phyloP scores from a whole-genome alignment of 2,329 filamentous ascomycete genomes.

The Cladosporium sp. region DNA sequence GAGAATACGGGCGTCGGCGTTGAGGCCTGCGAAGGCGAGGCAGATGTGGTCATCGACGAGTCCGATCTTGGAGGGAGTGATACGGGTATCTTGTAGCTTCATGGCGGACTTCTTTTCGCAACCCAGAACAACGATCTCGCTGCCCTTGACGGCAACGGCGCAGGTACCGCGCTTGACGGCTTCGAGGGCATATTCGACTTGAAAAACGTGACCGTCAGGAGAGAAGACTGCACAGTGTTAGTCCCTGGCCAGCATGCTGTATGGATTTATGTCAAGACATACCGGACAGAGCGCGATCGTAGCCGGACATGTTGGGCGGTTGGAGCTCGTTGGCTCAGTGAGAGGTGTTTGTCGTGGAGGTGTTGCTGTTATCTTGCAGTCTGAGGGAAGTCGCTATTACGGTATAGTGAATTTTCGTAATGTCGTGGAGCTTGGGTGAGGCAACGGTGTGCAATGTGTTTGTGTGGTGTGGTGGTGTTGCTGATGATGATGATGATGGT shows the following conservation, averaged over 20 bases:
- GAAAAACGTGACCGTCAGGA: conserved; percentile 98
- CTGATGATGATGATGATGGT: conserved; percentile 6
- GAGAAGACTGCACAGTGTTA: conserved; percentile 67
- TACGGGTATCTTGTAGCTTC: conserved; percentile 98
- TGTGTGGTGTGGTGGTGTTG: neutral
- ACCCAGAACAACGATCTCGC: conserved; percentile 88
- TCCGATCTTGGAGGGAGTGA: conserved; percentile 97
- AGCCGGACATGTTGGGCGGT: conserved; percentile 69
- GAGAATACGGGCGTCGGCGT: conserved; percentile 95
- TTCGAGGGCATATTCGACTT: conserved; percentile 98
- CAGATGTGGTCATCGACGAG: conserved; percentile 94
- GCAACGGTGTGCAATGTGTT: neutral
- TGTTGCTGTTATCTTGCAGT: conserved; percentile 14
- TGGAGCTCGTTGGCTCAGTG: conserved; percentile 17
- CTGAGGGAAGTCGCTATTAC: neutral
- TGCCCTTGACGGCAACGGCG: conserved; percentile 94
- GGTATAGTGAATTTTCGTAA: neutral
- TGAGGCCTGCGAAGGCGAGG: conserved; percentile 93
- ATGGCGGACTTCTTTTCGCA: conserved; percentile 99
- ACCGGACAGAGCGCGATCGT: conserved; percentile 99
- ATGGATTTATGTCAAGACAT: conserved; percentile 37
- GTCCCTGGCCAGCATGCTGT: neutral
- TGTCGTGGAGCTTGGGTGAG: neutral
- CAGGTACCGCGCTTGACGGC: conserved; percentile 99
- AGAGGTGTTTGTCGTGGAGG: neutral